A percentile compares a stretch with the other conserved stretches of the same genome.
These are phyloP conservation scores for Clarireedia paspali DNA, from an alignment of 2,329 filamentous ascomycete genomes.

Conservation along the genomic window DNA sequence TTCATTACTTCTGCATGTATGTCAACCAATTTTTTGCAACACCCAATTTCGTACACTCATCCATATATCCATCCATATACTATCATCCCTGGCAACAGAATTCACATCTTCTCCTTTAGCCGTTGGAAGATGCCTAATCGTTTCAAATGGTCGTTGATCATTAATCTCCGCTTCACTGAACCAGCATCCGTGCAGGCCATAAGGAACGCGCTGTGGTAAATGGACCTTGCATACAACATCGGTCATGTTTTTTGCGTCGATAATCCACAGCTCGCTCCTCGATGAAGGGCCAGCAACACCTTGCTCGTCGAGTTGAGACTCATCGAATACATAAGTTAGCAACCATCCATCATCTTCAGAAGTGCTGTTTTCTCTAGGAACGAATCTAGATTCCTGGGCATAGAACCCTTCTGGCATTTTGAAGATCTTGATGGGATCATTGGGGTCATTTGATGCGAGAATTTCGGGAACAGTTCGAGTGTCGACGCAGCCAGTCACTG, in stretches of 20 bases:
- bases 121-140: slow-evolving; percentile 15
- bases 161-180: slow-evolving; percentile 46
- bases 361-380: slow-evolving; percentile 36
- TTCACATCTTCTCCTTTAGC: not conserved
- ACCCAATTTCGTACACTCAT: slow-evolving; percentile 14
- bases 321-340: slow-evolving; percentile 63
- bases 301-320: slow-evolving; percentile 46
- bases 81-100: not conserved
- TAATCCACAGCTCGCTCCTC: slow-evolving; percentile 58
- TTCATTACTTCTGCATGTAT: too few relatives aligned
- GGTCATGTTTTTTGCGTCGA: slow-evolving; percentile 56
- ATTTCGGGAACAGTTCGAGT: slow-evolving; percentile 46
- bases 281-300: slow-evolving; percentile 33
- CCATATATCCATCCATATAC: slow-evolving; percentile 15
- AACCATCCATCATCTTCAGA: slow-evolving; percentile 61
- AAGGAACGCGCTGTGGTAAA: slow-evolving; percentile 60
- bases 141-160: slow-evolving; percentile 33
- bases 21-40: slow-evolving; percentile 15
- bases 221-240: slow-evolving; percentile 49
- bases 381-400: slow-evolving; percentile 61
- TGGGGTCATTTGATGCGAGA: slow-evolving; percentile 34
- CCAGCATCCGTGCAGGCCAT: slow-evolving; percentile 60
- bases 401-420: slow-evolving; percentile 51
- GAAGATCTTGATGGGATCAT: slow-evolving; percentile 56
- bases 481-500: slow-evolving; percentile 56